Base-by-base conservation (phyloP, 1,139 yeast species). In the Kurtzmaniella natalensis region DNA sequence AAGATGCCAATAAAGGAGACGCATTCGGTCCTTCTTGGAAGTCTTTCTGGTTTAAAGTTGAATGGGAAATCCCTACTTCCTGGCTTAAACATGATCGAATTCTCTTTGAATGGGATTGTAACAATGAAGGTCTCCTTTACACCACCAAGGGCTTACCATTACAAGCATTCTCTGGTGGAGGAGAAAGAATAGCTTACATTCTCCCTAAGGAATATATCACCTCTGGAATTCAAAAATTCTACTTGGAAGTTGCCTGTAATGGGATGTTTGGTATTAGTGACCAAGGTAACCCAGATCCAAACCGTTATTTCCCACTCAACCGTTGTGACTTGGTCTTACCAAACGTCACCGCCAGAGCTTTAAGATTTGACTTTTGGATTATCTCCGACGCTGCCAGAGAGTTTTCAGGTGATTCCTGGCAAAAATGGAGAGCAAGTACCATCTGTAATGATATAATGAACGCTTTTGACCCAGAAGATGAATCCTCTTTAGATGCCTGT, bases 11-110 rank as follows among this genome's bases (percentile, higher is more conserved):
- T 20, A 77, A 79, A 45, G 94, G 94, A 19, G 80, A 83, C 47
- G 63, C 69, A n/a, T 87, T 84, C 57, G 96, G 96, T 0, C 97
- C 97, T 2, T 82, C 94, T 11, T 92, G 97, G 98, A 81, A 92
- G 43, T 83, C 96, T 1, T 94, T 88, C 47, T 92, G 98, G 98
- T 87, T 92, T 59, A 75, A 79, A 46, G 64, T 89, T 26, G 61
- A 70, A 18, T 59, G 85, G 41, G 64, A 66, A 20, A 64, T 89
- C 6, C 95, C 95, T 1, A 49, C 64, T 15, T 56, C 65, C 3
- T 83, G 92, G 84, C 46, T 69, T 14, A 36, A 62, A 28, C 14
- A 31, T 7, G 72, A 70, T 26, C 70, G 71, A 38, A 70, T 88
- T 30, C 64, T 78, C 36, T 76, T 88, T 40, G 84, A 87, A 40